phyloP scores from a whole-genome alignment of 768 basidiomycete species.

The Rhodosporidiobolus odoratus region DNA sequence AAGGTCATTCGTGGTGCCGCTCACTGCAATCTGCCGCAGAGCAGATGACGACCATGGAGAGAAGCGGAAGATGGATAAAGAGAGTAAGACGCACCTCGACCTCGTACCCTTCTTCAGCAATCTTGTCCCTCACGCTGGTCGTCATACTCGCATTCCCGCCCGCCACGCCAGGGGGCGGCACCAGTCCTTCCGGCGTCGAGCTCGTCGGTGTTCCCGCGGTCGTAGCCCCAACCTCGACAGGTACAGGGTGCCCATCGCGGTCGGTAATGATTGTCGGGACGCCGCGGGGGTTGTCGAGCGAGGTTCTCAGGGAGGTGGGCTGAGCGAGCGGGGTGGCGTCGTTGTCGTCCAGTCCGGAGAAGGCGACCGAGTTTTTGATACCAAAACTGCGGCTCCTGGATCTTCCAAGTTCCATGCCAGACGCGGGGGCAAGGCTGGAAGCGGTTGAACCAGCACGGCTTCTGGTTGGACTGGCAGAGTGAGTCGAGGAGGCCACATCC shows the following conservation, averaged over 20 bases:
- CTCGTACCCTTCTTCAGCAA: conserved; percentile 16
- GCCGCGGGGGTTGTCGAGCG: background rate
- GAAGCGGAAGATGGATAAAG: background rate
- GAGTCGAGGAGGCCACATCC: background rate
- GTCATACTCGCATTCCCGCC: conserved; percentile 7
- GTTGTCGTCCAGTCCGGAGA: background rate
- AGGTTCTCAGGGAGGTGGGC: background rate
- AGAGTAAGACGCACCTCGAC: conserved; percentile 12
- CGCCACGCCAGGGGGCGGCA: background rate
- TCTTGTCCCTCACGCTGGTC: conserved; percentile 31
- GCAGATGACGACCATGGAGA: no score
- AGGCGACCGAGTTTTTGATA: background rate
- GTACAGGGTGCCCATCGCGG: conserved; percentile 18
- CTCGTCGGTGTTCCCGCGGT: background rate
- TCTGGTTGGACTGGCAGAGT: background rate
- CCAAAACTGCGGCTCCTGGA: conserved; percentile 6
- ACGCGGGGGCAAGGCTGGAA: background rate
- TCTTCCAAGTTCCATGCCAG: background rate
- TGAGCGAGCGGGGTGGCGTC: background rate
- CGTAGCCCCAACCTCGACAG: background rate
- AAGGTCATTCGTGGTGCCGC: no score
- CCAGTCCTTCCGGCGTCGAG: background rate
- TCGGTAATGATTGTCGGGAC: conserved; percentile 16
- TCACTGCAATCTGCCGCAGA: no score
- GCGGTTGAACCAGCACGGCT: conserved; percentile 3